Conservation (phyloP, 2,329 filamentous ascomycete genomes). For the Ceratocystis huliohia region DNA sequence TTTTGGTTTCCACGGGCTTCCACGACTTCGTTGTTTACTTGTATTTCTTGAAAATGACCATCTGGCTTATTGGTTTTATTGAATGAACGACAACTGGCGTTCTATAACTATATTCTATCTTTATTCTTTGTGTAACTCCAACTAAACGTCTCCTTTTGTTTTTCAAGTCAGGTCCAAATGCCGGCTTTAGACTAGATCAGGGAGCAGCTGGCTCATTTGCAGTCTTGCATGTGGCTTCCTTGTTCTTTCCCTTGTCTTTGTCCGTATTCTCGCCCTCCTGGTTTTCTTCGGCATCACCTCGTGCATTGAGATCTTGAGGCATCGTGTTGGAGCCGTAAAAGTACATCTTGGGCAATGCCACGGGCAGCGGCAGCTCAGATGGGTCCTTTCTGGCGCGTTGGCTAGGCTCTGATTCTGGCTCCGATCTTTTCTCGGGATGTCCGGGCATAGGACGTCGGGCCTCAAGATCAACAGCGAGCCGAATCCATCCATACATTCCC, state of each 20-base stretch:
- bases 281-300: neutral
- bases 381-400: slow-evolving; percentile 10
- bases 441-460: slow-evolving; percentile 22
- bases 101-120: slow-evolving; percentile 5
- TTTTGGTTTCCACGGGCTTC: neutral
- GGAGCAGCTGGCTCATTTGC: too few relatives aligned
- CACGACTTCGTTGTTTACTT: too few relatives aligned
- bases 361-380: slow-evolving; percentile 15
- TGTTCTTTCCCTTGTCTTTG: too few relatives aligned
- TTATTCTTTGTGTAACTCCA: neutral
- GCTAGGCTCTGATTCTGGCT: neutral
- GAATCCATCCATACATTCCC: slow-evolving; percentile 44
- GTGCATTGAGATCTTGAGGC: slow-evolving; percentile 18
- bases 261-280: neutral
- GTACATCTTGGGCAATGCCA: slow-evolving; percentile 21
- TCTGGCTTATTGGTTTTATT: neutral
- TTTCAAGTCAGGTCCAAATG: too few relatives aligned
- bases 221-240: too few relatives aligned
- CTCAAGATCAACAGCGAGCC: slow-evolving; percentile 36
- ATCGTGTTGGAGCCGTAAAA: slow-evolving; percentile 18
- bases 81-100: slow-evolving; percentile 3
- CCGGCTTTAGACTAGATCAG: too few relatives aligned
- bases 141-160: neutral
- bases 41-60: neutral
- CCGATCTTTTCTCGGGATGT: neutral